Evolutionary conservation across 2,329 filamentous ascomycete genomes (phyloP).

Genomic region (Aspergillus sp.): DNA sequence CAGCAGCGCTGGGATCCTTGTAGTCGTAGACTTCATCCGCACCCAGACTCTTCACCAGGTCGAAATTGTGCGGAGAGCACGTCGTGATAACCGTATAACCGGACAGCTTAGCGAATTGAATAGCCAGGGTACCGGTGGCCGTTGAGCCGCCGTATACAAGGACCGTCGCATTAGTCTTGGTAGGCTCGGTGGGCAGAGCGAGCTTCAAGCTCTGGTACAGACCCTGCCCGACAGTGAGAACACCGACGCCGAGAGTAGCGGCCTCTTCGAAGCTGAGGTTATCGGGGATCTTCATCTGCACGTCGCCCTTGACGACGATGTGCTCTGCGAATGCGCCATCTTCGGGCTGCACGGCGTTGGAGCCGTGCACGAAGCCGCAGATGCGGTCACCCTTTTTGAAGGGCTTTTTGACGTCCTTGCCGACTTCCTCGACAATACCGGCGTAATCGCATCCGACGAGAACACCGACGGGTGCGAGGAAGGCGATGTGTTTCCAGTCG

Average conservation of each 20-base stretch:
- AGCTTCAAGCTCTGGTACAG: background rate
- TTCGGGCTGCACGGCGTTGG: background rate
- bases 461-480: background rate
- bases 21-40: slow-evolving; percentile 12
- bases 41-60: slow-evolving; percentile 11
- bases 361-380: background rate
- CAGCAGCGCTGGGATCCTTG: slow-evolving; percentile 20
- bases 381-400: slow-evolving; percentile 8
- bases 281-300: background rate
- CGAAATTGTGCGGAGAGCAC: slow-evolving; percentile 14
- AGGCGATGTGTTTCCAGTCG: slow-evolving; percentile 4
- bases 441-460: slow-evolving; percentile 1
- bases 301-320: background rate
- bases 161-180: background rate
- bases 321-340: slow-evolving; percentile 9
- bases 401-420: background rate
- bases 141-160: slow-evolving; percentile 13
- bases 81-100: slow-evolving; percentile 10
- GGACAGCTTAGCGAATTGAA: slow-evolving; percentile 12
- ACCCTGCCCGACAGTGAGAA: background rate
- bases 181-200: background rate
- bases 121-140: slow-evolving; percentile 11
- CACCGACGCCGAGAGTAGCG: background rate
- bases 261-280: background rate
- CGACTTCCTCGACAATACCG: background rate